Evolutionary conservation across 2,329 filamentous ascomycete species (phyloP), one percentile per base, ranked within the genome.

Genomic region (Pseudogymnoascus sp.): DNA sequence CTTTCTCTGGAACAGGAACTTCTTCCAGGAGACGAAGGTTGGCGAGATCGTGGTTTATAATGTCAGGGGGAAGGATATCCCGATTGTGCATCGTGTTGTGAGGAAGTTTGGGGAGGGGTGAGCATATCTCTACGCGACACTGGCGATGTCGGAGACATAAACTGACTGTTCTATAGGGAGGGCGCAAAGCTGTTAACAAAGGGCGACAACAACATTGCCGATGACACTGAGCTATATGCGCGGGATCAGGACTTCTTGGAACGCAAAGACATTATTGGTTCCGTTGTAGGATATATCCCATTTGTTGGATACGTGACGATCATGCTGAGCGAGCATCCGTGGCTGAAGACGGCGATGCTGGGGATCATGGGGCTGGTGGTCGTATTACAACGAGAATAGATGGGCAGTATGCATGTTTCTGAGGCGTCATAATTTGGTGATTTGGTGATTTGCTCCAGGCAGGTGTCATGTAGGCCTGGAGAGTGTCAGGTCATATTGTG

Each of bases 261-360:
- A 73, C 85, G 95, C 64, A 84, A 89, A 72, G 93, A 97, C 73
- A 93, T 99, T 62, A 91, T 99, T 63, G 95, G 18, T 18, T 18
- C 18, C 18, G 18, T 18, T 18, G 18, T 18, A 18, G 18, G 18
- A 38, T 99, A 96, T 74, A 87, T 97, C 63, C 95, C 95, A 0
- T 96, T 95, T 71, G 92, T 97, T 12, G 95, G 95, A 68, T 97
- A 97, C 73, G 93, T 97, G 52, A 99, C 95, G 1, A 99, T 99
- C 69, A 80, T 97, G 75, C 80, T 99, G 66, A 95, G 90, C 66
- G 95, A 99, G 75, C 88, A 99, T 74, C 95, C 95, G 5, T 97
- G 93, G 93, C 75, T 97, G 70, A 99, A 99, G 84, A 96, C 91
- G 45, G 93, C 88, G 25, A 90, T 97, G 87, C 76, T 99, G 71